Base-by-base conservation (phyloP, 306 rosid genomes). In the Cucurbita argyrosperma region DNA sequence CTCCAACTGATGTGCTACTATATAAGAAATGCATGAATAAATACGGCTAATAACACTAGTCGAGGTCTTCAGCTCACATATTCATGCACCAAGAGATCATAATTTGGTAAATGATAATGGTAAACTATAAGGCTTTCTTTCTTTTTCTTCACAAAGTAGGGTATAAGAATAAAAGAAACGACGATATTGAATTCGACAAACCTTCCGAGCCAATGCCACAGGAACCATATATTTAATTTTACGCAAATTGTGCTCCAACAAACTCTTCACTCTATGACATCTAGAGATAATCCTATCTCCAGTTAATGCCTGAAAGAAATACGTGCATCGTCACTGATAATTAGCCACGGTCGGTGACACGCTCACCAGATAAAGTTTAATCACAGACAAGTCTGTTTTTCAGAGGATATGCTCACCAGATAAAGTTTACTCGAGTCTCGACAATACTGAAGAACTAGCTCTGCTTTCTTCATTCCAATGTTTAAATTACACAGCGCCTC, bases 351-450 rank as follows among this genome's bases (percentile, higher is more conserved):
- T 21, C 62, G 4, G 16, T 59, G n/a, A 58, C 30, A 11, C 35
- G 35, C 35, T 30, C 35, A 30, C 35, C 35, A 0, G 35, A 30
- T 30, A 30, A 30, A 18, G 45, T 8, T 46, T 58, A 57, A 56
- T 40, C 58, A 49, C 19, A 10, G 21, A 66, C 45, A 66, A 66
- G 47, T 21, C 39, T 23, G 10, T 8, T 12, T 47, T 69, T 6
- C 23, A 46, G 57, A 26, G 14, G 57, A 49, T 56, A 77, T 62
- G 80, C 96, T 7, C 30, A 92, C 98, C 91, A 92, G 88, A 80
- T 92, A 92, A 81, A 92, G 91, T 86, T 83, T 86, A 81, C 96
- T 92, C 40, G 88, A 87, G 21, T 93, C 93, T 26, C 88, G 57
- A 72, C 96, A 93, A 63, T 82, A 7, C 68, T 81, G 87, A 74